Evolutionary conservation across 148 eudicot genomes (phyloP), one percentile per base, ranked within the genome.

Genomic region (Cornus suecica): DNA sequence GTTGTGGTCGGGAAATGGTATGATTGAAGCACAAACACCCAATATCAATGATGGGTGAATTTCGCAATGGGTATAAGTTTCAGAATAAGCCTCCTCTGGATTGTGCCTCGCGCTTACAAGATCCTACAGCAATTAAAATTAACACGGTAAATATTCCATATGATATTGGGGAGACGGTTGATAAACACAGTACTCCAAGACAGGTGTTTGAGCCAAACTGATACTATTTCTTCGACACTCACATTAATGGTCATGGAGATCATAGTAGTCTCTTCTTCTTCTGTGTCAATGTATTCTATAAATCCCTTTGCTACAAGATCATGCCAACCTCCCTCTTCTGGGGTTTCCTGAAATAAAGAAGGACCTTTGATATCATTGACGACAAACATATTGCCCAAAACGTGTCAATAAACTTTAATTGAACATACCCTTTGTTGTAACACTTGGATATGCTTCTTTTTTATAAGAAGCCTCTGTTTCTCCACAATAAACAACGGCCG

Each of bases 261-360:
- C 99, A 95, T 92, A 76, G 99, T 95, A 65, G 97, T 95, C 82
- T 95, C 99, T 78, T 95, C 99, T 87, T 95, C 99, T 88, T 95
- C 98, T 2, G 99, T 93, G 82, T 95, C 99, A 52, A 95, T 88
- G 77, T 95, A 95, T 66, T 95, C 99, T 66, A 95, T 93, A 67
- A 48, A 93, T 54, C 99, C 99, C 80, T 91, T 95, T 13, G 94
- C 74, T 31, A 95, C 94, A 76, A 95, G 93, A 74, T 93, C 97
- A 82, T 91, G 94, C 99, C 99, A 95, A 48, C 99, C 98, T 81
- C 91, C 91, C 26, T 95, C 97, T 51, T 95, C 97, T 29, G 96
- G 88, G 45, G 94, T 34, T 87, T 92, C 99, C 99, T 95, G 89
- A 42, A n/a, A 71, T 11, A 62, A 62, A 34, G 23, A 41, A 68